Conservation (phyloP, 192 early-diverging fungal species). For the Piromyces sp. region DNA sequence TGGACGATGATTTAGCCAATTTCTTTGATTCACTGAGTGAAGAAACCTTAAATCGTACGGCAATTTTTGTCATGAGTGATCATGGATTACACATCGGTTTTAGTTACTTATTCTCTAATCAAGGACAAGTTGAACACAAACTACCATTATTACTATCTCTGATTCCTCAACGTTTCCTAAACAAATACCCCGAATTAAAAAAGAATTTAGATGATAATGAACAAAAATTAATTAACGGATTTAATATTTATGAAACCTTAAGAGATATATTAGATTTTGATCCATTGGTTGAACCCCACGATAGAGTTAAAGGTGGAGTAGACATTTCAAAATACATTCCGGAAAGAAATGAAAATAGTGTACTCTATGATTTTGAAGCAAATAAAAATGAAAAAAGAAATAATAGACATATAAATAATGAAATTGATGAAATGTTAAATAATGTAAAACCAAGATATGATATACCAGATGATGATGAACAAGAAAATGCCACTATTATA, state of each 20-base stretch:
- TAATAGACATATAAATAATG: too few relatives aligned
- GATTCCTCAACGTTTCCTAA: slow-evolving; percentile 2
- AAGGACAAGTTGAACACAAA: slow-evolving; percentile 18
- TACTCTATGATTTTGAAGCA: too few relatives aligned
- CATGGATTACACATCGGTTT: slow-evolving; percentile 25
- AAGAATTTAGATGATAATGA: not conserved
- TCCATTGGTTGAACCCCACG: not conserved
- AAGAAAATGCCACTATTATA: not conserved
- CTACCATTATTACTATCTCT: slow-evolving; percentile 18
- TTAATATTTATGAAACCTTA: not conserved
- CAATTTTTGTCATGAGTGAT: slow-evolving; percentile 17
- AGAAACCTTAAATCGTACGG: slow-evolving; percentile 3
- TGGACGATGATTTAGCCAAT: slow-evolving; percentile 10
- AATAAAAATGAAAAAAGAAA: too few relatives aligned
- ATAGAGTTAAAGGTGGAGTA: not conserved
- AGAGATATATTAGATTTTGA: not conserved
- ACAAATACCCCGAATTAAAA: not conserved
- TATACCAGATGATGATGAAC: not conserved
- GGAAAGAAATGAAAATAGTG: too few relatives aligned
- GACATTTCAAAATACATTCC: not conserved
- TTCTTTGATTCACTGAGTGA: slow-evolving; percentile 17
- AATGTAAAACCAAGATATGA: too few relatives aligned
- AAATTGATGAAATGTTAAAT: too few relatives aligned
- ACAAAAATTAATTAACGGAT: not conserved
- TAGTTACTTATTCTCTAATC: slow-evolving; percentile 16